These are phyloP conservation scores for Phytophthora podocarpi DNA, from an alignment of 352 stramenopile genomes.

Conservation along the genomic window DNA sequence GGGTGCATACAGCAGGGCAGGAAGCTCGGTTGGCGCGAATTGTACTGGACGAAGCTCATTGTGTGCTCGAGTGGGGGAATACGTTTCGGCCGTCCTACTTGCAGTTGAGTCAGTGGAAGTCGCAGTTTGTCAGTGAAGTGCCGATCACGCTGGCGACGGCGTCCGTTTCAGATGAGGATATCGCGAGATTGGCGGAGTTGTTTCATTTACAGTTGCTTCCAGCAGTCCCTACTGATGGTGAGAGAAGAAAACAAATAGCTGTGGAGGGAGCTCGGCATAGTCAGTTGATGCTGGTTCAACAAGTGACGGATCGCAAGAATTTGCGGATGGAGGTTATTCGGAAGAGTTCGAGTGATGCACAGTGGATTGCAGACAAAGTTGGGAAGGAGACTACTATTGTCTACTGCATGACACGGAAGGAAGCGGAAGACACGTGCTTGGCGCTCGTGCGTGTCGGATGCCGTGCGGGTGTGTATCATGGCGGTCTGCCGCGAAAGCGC, in stretches of 20 bases:
- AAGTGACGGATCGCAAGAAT: constrained; percentile 70
- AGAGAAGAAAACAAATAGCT: not conserved
- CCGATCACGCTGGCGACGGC: constrained; percentile 79
- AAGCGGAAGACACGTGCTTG: constrained; percentile 66
- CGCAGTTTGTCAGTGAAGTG: constrained; percentile 45
- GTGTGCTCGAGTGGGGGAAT: constrained; percentile 81
- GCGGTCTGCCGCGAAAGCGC: constrained; percentile 53
- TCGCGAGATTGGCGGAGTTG: constrained; percentile 51
- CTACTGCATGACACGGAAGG: constrained; percentile 76
- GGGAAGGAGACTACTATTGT: constrained; percentile 55
- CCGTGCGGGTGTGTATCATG: constrained; percentile 73
- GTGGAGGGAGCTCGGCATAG: not conserved
- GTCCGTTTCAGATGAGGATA: constrained; percentile 69
- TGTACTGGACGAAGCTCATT: constrained; percentile 84
- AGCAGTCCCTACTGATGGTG: not conserved
- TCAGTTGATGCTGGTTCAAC: constrained; percentile 65
- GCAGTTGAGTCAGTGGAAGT: constrained; percentile 63
- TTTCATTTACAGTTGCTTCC: constrained; percentile 50
- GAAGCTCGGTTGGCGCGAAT: constrained; percentile 47
- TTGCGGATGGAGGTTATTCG: constrained; percentile 58
- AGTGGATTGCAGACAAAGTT: constrained; percentile 41
- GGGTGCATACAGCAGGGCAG: constrained; percentile 34
- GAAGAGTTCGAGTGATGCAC: constrained; percentile 40
- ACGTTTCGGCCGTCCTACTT: constrained; percentile 78
- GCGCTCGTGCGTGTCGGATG: constrained; percentile 56